phyloP scores from a whole-genome alignment of 179 eudicot genomes.

The Pouteria campechiana region DNA sequence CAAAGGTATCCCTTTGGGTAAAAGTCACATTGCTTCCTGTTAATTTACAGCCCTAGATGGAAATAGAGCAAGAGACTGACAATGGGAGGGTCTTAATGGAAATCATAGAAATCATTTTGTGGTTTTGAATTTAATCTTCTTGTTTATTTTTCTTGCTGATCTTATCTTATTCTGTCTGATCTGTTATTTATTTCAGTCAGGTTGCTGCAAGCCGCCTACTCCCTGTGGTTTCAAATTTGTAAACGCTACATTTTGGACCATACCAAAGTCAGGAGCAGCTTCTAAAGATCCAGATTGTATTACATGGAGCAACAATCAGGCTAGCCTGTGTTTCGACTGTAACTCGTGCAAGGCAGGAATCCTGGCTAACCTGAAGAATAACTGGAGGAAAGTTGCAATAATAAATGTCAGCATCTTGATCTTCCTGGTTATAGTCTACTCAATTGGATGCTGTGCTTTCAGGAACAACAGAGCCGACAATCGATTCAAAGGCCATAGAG shows the following conservation, averaged over 20 bases:
- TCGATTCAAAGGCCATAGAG: too few species aligned
- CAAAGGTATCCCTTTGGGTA: too few species aligned
- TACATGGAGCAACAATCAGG: constrained; percentile 47
- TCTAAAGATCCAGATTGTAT: constrained; percentile 41
- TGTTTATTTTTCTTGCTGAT: too few species aligned
- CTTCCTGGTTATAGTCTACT: constrained; percentile 64
- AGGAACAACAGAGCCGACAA: constrained; percentile 60
- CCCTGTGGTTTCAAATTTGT: constrained; percentile 43
- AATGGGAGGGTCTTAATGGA: too few species aligned
- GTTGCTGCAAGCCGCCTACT: constrained; percentile 82
- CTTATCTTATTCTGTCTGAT: too few species aligned
- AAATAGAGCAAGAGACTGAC: too few species aligned
- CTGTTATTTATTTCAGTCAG: constrained; percentile 64
- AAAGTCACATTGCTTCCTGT: too few species aligned
- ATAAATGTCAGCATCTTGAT: constrained; percentile 62
- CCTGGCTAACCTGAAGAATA: constrained; percentile 61
- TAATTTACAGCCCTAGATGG: too few species aligned
- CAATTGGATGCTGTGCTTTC: constrained; percentile 89
- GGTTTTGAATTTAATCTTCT: too few species aligned
- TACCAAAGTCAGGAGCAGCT: neutral
- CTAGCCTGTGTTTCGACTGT: constrained; percentile 51
- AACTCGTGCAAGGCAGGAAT: constrained; percentile 81
- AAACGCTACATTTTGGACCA: constrained; percentile 57
- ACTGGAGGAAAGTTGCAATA: constrained; percentile 80
- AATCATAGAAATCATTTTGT: too few species aligned